Evolutionary conservation across 1,284 basidiomycete genomes (phyloP).

Genomic region (Microbotryum saponariae): DNA sequence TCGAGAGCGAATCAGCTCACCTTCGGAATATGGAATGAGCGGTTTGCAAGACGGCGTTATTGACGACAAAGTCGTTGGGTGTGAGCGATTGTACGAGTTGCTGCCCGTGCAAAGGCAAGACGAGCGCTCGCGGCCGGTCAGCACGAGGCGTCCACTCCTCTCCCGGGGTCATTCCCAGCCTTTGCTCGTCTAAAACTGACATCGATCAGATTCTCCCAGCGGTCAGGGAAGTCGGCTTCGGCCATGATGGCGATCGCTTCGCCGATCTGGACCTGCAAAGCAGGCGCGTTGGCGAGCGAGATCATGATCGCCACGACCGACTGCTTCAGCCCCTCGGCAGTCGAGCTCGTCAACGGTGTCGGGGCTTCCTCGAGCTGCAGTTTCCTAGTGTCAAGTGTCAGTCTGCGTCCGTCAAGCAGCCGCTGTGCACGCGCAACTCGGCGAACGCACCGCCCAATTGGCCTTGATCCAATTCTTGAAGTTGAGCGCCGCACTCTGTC

Average conservation of each 20-base stretch:
- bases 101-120: conserved; percentile 44
- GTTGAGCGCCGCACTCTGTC: conserved; percentile 75
- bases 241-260: conserved; percentile 83
- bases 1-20: conserved; percentile 10
- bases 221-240: conserved; percentile 72
- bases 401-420: background rate
- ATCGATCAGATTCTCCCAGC: conserved; percentile 77
- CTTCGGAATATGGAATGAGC: conserved; percentile 91
- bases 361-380: conserved; percentile 58
- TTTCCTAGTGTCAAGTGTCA: background rate
- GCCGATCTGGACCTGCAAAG: conserved; percentile 64
- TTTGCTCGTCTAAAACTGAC: conserved; percentile 49
- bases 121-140: background rate
- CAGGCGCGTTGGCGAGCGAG: conserved; percentile 54
- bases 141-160: background rate
- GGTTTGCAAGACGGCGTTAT: conserved; percentile 83
- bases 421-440: conserved; percentile 3
- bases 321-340: conserved; percentile 50
- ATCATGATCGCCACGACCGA: conserved; percentile 77
- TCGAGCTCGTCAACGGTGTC: conserved; percentile 19
- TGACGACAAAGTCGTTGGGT: conserved; percentile 68
- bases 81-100: conserved; percentile 76
- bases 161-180: background rate
- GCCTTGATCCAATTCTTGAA: conserved; percentile 80
- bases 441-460: conserved; percentile 65